Conservation (phyloP, 1,284 basidiomycete species). For the Pseudozyma thailandica region DNA sequence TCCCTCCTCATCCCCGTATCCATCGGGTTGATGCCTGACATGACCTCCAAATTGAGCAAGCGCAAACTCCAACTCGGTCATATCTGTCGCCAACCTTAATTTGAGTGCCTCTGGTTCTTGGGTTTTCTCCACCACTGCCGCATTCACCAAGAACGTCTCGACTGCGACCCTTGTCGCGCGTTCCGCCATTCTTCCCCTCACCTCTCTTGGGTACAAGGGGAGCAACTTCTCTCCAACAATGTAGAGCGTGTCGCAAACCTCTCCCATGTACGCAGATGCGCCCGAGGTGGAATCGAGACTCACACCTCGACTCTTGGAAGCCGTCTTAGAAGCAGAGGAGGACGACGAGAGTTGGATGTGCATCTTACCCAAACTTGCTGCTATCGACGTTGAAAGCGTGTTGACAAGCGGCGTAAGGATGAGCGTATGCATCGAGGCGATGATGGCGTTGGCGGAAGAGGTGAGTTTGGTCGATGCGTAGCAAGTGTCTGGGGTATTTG, state of each 20-base stretch:
- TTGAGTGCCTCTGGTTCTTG: conserved; percentile 72
- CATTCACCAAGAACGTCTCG: conserved; percentile 81
- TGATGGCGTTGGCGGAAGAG: neutral
- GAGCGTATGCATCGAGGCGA: neutral
- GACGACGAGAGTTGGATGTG: conserved; percentile 13
- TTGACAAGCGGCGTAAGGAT: conserved; percentile 10
- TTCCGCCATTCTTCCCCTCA: neutral
- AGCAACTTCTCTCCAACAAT: conserved; percentile 8
- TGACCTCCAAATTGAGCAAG: conserved; percentile 58
- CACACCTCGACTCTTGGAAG: conserved; percentile 1
- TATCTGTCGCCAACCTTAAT: conserved; percentile 89
- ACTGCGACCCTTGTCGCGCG: neutral
- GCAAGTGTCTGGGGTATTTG: neutral
- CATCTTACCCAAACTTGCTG: conserved; percentile 15
- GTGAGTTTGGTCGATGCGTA: conserved; percentile 9
- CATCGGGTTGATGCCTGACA: neutral
- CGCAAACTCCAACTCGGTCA: conserved; percentile 93
- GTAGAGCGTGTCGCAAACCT: conserved; percentile 14
- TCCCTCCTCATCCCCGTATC: neutral
- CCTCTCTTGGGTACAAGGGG: conserved; percentile 6
- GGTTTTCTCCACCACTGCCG: conserved; percentile 75
- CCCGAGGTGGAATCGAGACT: conserved; percentile 23
- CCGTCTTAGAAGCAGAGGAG: neutral
- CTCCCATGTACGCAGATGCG: conserved; percentile 20
- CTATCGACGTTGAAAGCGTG: neutral